These are phyloP conservation scores for Podospora pseudoanserina DNA, from an alignment of 495 filamentous ascomycete species.

Conservation along the genomic window DNA sequence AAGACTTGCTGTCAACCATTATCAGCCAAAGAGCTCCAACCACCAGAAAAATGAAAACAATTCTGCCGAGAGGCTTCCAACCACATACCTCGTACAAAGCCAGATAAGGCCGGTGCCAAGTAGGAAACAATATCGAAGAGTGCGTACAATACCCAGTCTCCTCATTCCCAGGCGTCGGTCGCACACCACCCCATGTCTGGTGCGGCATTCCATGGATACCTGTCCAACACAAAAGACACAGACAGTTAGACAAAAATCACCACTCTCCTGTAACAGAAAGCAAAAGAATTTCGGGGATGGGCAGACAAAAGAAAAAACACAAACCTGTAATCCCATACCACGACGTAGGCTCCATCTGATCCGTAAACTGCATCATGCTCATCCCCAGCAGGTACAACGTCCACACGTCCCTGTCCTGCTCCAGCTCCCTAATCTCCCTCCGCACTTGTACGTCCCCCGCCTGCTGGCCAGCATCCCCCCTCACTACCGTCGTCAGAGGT, in stretches of 20 bases:
- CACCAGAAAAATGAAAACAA: neutral
- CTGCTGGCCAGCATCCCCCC: constrained; percentile 8
- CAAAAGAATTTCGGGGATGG: neutral
- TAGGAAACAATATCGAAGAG: constrained; percentile 60
- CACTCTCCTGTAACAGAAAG: neutral
- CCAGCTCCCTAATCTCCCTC: constrained; percentile 54
- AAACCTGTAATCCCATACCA: constrained; percentile 56
- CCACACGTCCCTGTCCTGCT: constrained; percentile 55
- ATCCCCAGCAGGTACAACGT: constrained; percentile 57
- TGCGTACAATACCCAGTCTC: constrained; percentile 63
- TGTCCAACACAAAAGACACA: constrained; percentile 18
- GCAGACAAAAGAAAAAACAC: constrained; percentile 3
- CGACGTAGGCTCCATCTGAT: constrained; percentile 50
- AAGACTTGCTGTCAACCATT: constrained; percentile 51
- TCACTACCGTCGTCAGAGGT: constrained; percentile 20
- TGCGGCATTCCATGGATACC: constrained; percentile 65
- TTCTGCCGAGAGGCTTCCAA: neutral
- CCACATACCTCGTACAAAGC: constrained; percentile 59
- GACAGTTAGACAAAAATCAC: constrained; percentile 9
- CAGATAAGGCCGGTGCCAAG: constrained; percentile 72
- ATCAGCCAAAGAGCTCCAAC: constrained; percentile 14
- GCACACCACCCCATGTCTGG: constrained; percentile 54
- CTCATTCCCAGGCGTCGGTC: constrained; percentile 42
- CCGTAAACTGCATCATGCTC: constrained; percentile 50
- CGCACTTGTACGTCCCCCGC: constrained; percentile 23